Evolutionary conservation across 176 grass and related monocot genomes (phyloP).

Genomic region (Leersia perrieri): DNA sequence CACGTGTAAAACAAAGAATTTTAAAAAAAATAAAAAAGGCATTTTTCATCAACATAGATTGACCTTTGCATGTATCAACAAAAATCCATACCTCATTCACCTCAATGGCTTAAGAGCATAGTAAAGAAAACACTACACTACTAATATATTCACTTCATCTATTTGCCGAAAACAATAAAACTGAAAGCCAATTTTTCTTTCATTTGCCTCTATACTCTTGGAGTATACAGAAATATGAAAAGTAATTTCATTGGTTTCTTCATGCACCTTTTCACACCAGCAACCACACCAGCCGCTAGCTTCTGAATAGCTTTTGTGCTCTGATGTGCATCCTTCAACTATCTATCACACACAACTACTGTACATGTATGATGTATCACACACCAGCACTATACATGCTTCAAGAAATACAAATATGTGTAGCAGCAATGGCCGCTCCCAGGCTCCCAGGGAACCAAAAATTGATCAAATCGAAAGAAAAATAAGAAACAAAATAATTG

Average conservation of each 20-base stretch:
- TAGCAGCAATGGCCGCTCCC: not conserved
- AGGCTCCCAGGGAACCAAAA: not conserved
- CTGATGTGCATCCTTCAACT: not conserved
- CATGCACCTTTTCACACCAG: not conserved
- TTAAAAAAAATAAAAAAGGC: too few relatives aligned
- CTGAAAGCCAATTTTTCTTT: not conserved
- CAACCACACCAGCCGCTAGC: not conserved
- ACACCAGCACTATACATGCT: not conserved
- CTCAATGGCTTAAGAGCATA: not conserved
- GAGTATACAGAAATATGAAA: not conserved
- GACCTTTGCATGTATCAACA: too few relatives aligned
- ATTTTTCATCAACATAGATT: too few relatives aligned
- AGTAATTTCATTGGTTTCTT: not conserved
- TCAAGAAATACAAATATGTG: not conserved
- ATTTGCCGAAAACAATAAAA: not conserved
- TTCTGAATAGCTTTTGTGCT: not conserved
- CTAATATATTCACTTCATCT: too few relatives aligned
- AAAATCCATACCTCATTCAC: too few relatives aligned
- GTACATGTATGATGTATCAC: not conserved
- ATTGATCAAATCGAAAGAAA: not conserved
- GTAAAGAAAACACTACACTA: not conserved
- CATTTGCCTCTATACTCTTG: not conserved
- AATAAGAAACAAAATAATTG: slow-evolving; percentile 27
- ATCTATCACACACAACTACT: not conserved
- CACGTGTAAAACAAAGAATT: too few relatives aligned